Evolutionary conservation across 1,139 yeast species (phyloP).

Genomic region (Scheffersomyces cryptocercus): DNA sequence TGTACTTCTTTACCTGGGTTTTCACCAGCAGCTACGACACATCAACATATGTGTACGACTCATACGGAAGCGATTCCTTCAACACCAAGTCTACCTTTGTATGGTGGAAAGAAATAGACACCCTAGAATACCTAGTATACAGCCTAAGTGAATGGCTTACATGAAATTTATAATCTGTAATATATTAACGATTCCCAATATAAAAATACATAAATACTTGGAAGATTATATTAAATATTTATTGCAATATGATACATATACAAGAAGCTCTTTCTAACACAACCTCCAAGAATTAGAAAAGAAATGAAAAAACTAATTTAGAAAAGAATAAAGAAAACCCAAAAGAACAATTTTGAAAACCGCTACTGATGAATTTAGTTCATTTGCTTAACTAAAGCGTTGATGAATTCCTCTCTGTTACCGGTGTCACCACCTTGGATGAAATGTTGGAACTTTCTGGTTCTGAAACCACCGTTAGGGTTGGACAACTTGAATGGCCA

Average conservation of each 20-base stretch:
- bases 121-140: constrained; percentile 34
- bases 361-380: constrained; percentile 51
- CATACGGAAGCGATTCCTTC: constrained; percentile 15
- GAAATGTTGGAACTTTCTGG: constrained; percentile 99
- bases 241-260: constrained; percentile 6
- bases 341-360: constrained; percentile 7
- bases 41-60: constrained; percentile 23
- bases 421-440: constrained; percentile 99
- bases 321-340: constrained; percentile 12
- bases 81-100: constrained; percentile 13
- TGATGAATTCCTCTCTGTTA: constrained; percentile 99
- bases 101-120: constrained; percentile 39
- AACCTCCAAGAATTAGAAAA: constrained; percentile 12
- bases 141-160: constrained; percentile 19
- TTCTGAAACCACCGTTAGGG: constrained; percentile 99
- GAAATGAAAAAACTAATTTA: constrained; percentile 12
- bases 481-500: constrained; percentile 99
- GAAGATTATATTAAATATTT: constrained; percentile 2
- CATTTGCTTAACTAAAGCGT: constrained; percentile 97
- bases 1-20: constrained; percentile 14
- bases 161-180: background rate
- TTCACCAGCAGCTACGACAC: constrained; percentile 1
- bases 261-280: constrained; percentile 4
- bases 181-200: constrained; percentile 1
- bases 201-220: constrained; percentile 6